phyloP scores from a whole-genome alignment of 2,329 filamentous ascomycete genomes.

The Canariomyces notabilis region DNA sequence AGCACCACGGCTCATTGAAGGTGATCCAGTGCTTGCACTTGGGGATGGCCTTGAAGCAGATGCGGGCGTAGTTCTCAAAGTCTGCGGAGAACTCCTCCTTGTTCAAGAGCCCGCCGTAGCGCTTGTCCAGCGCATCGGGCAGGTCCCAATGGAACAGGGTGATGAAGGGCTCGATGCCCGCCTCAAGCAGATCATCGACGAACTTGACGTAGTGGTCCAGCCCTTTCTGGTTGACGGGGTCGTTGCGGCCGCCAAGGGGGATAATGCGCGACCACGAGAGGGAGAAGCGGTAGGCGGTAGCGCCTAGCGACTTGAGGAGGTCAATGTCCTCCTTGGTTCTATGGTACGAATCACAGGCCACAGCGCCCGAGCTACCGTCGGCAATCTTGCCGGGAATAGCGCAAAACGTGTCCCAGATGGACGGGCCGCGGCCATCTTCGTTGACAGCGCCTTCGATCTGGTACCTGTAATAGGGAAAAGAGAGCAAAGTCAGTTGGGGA shows the following conservation, averaged over 20 bases:
- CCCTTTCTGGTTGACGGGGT: conserved; percentile 74
- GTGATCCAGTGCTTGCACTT: conserved; percentile 87
- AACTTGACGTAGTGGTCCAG: conserved; percentile 74
- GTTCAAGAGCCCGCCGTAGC: conserved; percentile 77
- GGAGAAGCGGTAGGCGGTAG: conserved; percentile 77
- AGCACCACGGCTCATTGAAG: conserved; percentile 88
- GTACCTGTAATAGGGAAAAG: conserved; percentile 52
- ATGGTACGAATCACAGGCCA: conserved; percentile 85
- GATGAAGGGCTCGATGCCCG: conserved; percentile 73
- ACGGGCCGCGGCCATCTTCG: conserved; percentile 72
- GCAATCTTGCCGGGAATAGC: conserved; percentile 76
- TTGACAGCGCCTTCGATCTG: conserved; percentile 76
- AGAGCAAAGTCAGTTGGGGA: not conserved
- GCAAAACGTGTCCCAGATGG: conserved; percentile 90
- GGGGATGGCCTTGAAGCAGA: conserved; percentile 68
- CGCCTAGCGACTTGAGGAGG: conserved; percentile 68
- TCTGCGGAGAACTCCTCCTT: conserved; percentile 77
- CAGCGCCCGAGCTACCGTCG: conserved; percentile 66
- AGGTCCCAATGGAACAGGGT: conserved; percentile 89
- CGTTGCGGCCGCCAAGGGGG: conserved; percentile 75
- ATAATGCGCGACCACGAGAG: conserved; percentile 82
- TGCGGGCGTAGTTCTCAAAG: conserved; percentile 71
- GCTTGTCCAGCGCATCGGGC: conserved; percentile 69
- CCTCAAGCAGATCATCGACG: conserved; percentile 69
- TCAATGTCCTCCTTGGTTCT: conserved; percentile 71